A percentile compares a stretch with the other conserved stretches of the same genome.
These are phyloP conservation scores for Paramecium octaurelia DNA, from an alignment of 73 alveolate genomes.

Conservation along the genomic window DNA sequence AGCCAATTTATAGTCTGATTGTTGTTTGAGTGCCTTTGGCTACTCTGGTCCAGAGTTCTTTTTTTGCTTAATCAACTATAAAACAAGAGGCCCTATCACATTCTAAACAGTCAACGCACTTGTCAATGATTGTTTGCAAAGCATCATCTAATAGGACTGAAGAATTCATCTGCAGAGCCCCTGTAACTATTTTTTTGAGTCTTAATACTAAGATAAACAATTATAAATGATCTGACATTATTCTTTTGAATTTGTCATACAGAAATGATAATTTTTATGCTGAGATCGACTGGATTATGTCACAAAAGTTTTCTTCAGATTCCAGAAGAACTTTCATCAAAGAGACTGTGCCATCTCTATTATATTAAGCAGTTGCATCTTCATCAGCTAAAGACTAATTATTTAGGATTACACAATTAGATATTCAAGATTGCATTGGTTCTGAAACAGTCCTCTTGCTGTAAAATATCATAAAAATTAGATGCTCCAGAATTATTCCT, in stretches of 20 bases:
- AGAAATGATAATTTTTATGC: slow-evolving; percentile 9
- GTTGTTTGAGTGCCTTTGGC: slow-evolving; percentile 66
- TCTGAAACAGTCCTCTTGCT: slow-evolving; percentile 12
- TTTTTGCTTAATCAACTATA: slow-evolving; percentile 68
- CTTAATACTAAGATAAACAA: slow-evolving; percentile 39
- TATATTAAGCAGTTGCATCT: slow-evolving; percentile 18
- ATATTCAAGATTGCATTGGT: slow-evolving; percentile 15
- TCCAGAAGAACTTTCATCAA: background rate
- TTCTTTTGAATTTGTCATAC: slow-evolving; percentile 8
- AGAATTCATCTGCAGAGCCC: slow-evolving; percentile 48
- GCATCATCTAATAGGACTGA: slow-evolving; percentile 66
- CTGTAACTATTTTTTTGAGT: slow-evolving; percentile 48
- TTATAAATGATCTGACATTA: slow-evolving; percentile 34
- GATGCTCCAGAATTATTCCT: background rate
- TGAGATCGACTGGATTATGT: background rate
- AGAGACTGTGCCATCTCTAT: slow-evolving; percentile 14
- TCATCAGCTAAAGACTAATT: background rate
- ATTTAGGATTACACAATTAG: background rate
- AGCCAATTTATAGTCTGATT: slow-evolving; percentile 66
- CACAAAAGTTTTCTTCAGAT: slow-evolving; percentile 28
- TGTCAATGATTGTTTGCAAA: slow-evolving; percentile 57
- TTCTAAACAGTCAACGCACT: slow-evolving; percentile 52
- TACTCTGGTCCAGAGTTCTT: slow-evolving; percentile 73
- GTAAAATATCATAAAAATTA: slow-evolving; percentile 4
- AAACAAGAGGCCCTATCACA: slow-evolving; percentile 79